Percentiles rank a stretch among this genome's conserved stretches.
phyloP scores from a whole-genome alignment of 108 stramenopile genomes.

The Mayamaea pseudoterrestris region DNA sequence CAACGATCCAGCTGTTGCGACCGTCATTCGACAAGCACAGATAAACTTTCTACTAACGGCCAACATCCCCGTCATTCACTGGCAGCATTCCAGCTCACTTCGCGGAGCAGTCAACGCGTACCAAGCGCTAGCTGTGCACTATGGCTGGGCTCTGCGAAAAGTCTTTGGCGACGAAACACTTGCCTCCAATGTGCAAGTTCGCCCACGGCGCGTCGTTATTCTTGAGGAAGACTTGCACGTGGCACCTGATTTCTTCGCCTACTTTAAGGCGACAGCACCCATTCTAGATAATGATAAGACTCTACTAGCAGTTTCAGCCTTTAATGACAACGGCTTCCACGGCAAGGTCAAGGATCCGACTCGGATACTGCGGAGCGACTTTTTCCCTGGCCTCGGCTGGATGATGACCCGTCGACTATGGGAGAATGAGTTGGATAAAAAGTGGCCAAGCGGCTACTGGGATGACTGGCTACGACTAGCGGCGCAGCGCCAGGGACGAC shows the following conservation, averaged over 20 bases:
- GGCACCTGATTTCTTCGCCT: slow-evolving; percentile 84
- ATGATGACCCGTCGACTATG: slow-evolving; percentile 79
- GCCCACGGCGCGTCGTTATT: slow-evolving; percentile 61
- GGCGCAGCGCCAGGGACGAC: slow-evolving; percentile 55
- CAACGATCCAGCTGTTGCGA: slow-evolving; percentile 20
- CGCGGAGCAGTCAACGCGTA: slow-evolving; percentile 37
- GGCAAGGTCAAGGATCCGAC: slow-evolving; percentile 26
- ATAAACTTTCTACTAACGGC: slow-evolving; percentile 18
- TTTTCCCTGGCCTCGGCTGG: slow-evolving; percentile 95
- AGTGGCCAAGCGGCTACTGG: slow-evolving; percentile 75
- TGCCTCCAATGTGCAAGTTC: slow-evolving; percentile 5
- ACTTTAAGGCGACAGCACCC: slow-evolving; percentile 68
- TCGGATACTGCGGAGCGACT: slow-evolving; percentile 74
- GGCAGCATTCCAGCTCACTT: slow-evolving; percentile 7
- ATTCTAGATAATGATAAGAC: slow-evolving; percentile 61
- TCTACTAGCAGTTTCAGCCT: slow-evolving; percentile 84
- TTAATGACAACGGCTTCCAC: slow-evolving; percentile 85
- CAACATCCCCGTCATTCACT: slow-evolving; percentile 43
- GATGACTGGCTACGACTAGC: slow-evolving; percentile 95
- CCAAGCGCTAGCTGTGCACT: slow-evolving; percentile 55
- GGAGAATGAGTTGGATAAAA: slow-evolving; percentile 46
- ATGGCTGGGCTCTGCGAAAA: slow-evolving; percentile 68
- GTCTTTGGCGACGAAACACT: slow-evolving; percentile 39
- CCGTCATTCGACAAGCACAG: slow-evolving; percentile 31
- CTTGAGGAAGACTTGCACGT: slow-evolving; percentile 88